Conservation (phyloP, 176 grass and related monocot species). For the Pharus latifolius region DNA sequence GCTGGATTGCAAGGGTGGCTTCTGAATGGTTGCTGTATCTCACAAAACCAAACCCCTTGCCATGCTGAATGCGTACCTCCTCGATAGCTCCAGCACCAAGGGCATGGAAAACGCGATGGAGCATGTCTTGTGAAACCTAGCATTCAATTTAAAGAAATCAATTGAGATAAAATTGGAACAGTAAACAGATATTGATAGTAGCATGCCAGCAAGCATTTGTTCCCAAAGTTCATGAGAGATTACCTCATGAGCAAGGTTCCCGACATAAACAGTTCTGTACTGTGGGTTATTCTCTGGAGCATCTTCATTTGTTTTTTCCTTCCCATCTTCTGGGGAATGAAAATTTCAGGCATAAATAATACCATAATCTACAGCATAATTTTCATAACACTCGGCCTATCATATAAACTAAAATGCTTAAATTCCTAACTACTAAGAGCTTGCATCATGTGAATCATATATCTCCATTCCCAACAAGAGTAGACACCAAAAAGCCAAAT, state of each 20-base stretch:
- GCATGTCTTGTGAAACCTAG: slow-evolving; percentile 36
- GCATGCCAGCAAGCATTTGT: too few species aligned
- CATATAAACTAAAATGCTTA: neutral
- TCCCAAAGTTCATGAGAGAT: neutral
- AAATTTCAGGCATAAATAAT: too few species aligned
- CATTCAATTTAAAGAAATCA: neutral
- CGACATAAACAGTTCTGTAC: slow-evolving; percentile 81
- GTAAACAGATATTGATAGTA: neutral
- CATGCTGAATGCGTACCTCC: slow-evolving; percentile 61
- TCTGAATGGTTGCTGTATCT: slow-evolving; percentile 60
- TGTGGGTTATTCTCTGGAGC: slow-evolving; percentile 69
- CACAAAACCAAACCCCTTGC: slow-evolving; percentile 87
- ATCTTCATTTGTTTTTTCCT: slow-evolving; percentile 47
- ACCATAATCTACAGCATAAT: neutral
- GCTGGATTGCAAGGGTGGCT: slow-evolving; percentile 64
- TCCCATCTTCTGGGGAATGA: slow-evolving; percentile 37
- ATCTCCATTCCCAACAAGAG: neutral
- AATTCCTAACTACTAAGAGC: neutral
- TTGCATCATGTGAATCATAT: neutral
- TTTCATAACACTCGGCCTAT: too few species aligned
- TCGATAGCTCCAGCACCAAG: slow-evolving; percentile 59
- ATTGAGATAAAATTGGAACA: neutral
- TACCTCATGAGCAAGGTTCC: slow-evolving; percentile 77
- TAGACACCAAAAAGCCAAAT: neutral
- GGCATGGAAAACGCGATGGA: slow-evolving; percentile 59